phyloP scores from a whole-genome alignment of 306 rosid genomes.

The Dryas drummondii region DNA sequence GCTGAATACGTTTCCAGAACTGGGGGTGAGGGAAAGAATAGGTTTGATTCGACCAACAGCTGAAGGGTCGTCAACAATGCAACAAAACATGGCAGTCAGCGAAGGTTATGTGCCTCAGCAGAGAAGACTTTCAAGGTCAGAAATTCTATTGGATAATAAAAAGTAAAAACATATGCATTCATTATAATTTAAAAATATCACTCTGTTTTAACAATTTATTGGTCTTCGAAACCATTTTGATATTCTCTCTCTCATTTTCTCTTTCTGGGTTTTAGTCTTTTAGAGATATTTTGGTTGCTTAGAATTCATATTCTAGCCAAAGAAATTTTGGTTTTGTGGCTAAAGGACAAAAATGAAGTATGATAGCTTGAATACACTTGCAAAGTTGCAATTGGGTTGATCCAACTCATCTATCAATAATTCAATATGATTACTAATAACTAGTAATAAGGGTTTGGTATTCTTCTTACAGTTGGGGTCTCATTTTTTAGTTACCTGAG shows the following conservation, averaged over 20 bases:
- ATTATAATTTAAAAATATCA: not conserved
- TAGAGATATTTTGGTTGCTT: no score
- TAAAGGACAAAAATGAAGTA: no score
- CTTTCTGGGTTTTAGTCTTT: no score
- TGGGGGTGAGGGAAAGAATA: constrained; percentile 4
- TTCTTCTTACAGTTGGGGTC: not conserved
- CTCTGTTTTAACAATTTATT: no score
- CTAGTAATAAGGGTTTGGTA: not conserved
- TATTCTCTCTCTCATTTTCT: no score
- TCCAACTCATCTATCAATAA: no score
- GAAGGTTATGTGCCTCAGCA: not conserved
- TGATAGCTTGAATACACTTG: no score
- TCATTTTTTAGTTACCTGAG: not conserved
- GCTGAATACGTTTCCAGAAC: constrained; percentile 35
- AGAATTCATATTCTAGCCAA: no score
- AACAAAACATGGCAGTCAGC: not conserved
- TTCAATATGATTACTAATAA: no score
- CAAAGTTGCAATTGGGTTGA: no score
- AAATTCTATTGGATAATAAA: not conserved
- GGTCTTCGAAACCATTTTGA: no score
- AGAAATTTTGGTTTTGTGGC: no score
- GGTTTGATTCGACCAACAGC: constrained; percentile 4
- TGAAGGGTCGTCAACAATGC: not conserved
- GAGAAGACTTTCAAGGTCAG: not conserved
- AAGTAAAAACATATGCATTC: not conserved